These are phyloP conservation scores for Nyctanthes arbortristis DNA, from an alignment of 257 asterid genomes.

Conservation along the genomic window DNA sequence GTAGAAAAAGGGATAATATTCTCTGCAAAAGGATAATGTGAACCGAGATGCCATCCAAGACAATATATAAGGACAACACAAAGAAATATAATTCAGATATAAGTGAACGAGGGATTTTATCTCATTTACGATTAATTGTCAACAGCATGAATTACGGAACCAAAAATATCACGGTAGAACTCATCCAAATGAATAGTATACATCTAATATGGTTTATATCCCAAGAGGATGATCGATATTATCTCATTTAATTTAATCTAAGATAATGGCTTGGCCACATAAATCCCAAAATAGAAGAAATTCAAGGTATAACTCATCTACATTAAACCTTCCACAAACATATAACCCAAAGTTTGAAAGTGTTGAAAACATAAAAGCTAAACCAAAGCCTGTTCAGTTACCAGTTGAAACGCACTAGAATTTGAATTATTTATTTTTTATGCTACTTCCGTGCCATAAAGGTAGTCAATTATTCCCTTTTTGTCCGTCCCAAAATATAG, in stretches of 20 bases:
- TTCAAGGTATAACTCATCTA: not conserved
- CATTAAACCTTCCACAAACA: not conserved
- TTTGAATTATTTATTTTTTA: constrained; percentile 13
- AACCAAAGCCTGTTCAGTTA: not conserved
- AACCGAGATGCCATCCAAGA: not conserved
- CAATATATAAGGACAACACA: not conserved
- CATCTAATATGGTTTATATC: not conserved
- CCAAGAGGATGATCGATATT: not conserved
- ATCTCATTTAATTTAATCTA: not conserved
- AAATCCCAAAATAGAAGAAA: constrained; percentile 1
- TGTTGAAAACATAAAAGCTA: not conserved
- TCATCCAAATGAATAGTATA: not conserved
- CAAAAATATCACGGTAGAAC: not conserved
- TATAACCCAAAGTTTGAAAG: not conserved
- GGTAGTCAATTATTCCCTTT: too few relatives aligned
- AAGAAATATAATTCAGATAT: not conserved
- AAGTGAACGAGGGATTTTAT: not conserved
- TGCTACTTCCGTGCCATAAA: too few relatives aligned
- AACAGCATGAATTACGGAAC: not conserved
- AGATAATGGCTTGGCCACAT: not conserved
- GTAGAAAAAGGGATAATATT: not conserved
- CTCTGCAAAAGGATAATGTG: not conserved
- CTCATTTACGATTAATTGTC: not conserved
- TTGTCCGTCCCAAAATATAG: too few relatives aligned
- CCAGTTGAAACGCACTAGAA: not conserved